Base-by-base conservation (phyloP, 1,284 basidiomycete species). In the Leccinum cinnamomeum region DNA sequence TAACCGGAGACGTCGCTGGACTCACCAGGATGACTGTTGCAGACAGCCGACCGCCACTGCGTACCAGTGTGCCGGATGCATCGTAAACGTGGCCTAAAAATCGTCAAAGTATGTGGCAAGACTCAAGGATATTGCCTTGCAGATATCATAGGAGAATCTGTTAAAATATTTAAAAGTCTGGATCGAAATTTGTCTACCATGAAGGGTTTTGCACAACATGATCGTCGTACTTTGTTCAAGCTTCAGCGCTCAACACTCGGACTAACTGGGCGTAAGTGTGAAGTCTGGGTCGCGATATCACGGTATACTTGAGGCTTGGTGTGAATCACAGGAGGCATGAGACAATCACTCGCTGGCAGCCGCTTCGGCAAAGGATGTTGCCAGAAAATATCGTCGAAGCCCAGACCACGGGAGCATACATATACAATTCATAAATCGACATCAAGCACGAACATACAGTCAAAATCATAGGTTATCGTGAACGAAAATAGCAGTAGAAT, bases 391-490 rank as follows among this genome's bases (percentile, higher is more conserved):
- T 16, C 16, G 8, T 39, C 37, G 14, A 39, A 41, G 7, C 39
- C 20, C 46, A 48, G 46, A 20, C 20, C 20, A 25, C 7, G 4
- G 23, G 23, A 51, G 5, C 14, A 25, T 51, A 51, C 23, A 51
- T 51, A 51, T 51, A 51, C 28, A 53, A 65, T 46, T 25, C 61
- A 59, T 63, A 56, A 28, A 61, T 53, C 58, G 28, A 8, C 55
- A 67, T 59, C 44, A 53, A 55, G 30, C n/a, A 57, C n/a, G 14
- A 41, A 70, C 68, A 63, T 35, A 56, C 35, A 55, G 30, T 48
- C 7, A 33, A 35, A 46, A 30, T 14, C 1, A 58, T 18, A 60
- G 1, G 11, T 44, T 14, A 59, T 30, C 33, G 35, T 11, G 5
- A 39, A 66, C 28, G 5, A 23, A 48, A 56, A 53, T 20, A 25